Evolutionary conservation across 2,329 filamentous ascomycete genomes (phyloP), one percentile per base, ranked within the genome.

Genomic region (Diaporthe velutina): DNA sequence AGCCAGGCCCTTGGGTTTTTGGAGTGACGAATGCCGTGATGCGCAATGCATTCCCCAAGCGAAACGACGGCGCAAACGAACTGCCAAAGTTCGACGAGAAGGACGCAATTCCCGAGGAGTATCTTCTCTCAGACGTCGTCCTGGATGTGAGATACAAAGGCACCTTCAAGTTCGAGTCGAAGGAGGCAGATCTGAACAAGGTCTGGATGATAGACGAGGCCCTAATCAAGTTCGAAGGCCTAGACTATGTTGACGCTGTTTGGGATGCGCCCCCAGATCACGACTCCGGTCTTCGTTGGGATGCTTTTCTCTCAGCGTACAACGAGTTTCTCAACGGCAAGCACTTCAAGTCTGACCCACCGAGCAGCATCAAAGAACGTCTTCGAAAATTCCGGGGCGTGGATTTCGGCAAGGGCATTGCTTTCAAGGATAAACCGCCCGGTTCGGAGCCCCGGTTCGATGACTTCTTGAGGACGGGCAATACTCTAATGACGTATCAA

Each of bases 151-250:
- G 91, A 74, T 97, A 93, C 80, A 80, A 81, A 40, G 79, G 76
- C 25, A 79, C 89, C 30, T 76, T 79, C 86, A 8, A 75, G 8
- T 84, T 90, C 15, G 88, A 89, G 42, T 91, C 89, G 35, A 91
- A 93, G 78, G 90, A 93, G 70, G 88, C 93, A 22, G 95, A 97
- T 79, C 87, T 95, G 75, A 89, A 89, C 50, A 91, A 93, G 6
- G 92, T 96, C 54, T 88, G 90, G 45, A 90, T 95, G 78, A 91
- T 99, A 30, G 88, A 91, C 67, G 89, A 92, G 78, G 93, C 95
- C 0, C 90, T 93, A 67, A 94, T 98, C 84, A 99, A 99, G 82
- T 98, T 96, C 83, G 95, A 97, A 83, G 97, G 97, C 17, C 89
- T 99, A 10, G 90, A 92, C 7, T 98, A 99, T 80, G 95, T 98